Conservation (phyloP, 441 rosid species). For the Croton laevigatus region DNA sequence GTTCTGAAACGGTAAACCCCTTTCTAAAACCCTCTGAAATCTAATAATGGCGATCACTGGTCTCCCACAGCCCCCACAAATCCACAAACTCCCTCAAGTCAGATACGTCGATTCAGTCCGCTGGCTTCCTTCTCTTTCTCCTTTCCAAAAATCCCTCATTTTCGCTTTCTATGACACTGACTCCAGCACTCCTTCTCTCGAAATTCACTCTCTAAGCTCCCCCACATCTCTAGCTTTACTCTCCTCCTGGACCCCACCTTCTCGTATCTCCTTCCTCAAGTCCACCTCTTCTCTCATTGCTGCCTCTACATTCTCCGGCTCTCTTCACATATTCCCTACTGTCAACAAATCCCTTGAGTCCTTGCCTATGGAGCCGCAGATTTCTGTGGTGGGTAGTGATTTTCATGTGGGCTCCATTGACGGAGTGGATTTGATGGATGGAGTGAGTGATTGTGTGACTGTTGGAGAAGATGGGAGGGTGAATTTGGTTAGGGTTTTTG, state of each 20-base stretch:
- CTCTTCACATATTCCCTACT: slow-evolving; percentile 50
- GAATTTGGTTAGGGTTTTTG: slow-evolving; percentile 59
- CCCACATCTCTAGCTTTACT: slow-evolving; percentile 27
- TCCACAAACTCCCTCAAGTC: slow-evolving; percentile 54
- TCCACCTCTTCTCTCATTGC: slow-evolving; percentile 43
- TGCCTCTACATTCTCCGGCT: slow-evolving; percentile 54
- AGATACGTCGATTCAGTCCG: slow-evolving; percentile 65
- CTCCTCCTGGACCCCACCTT: slow-evolving; percentile 55
- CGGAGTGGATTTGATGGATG: slow-evolving; percentile 68
- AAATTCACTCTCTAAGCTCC: slow-evolving; percentile 47
- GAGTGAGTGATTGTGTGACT: slow-evolving; percentile 52
- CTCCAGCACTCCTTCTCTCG: slow-evolving; percentile 44
- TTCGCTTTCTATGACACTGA: slow-evolving; percentile 55
- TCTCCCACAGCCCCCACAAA: slow-evolving; percentile 36
- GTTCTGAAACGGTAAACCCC: background rate
- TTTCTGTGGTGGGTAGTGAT: slow-evolving; percentile 33
- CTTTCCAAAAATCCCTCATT: slow-evolving; percentile 54
- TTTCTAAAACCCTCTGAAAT: slow-evolving; percentile 15
- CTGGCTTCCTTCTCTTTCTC: slow-evolving; percentile 74
- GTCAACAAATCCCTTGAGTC: slow-evolving; percentile 8
- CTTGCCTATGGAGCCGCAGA: slow-evolving; percentile 31
- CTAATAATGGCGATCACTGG: slow-evolving; percentile 49
- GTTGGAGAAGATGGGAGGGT: slow-evolving; percentile 93
- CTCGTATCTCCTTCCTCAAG: slow-evolving; percentile 65
- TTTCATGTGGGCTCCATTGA: slow-evolving; percentile 58